phyloP scores from a whole-genome alignment of 2,329 filamentous ascomycete species.

The Calonectria pseudoreteaudii region DNA sequence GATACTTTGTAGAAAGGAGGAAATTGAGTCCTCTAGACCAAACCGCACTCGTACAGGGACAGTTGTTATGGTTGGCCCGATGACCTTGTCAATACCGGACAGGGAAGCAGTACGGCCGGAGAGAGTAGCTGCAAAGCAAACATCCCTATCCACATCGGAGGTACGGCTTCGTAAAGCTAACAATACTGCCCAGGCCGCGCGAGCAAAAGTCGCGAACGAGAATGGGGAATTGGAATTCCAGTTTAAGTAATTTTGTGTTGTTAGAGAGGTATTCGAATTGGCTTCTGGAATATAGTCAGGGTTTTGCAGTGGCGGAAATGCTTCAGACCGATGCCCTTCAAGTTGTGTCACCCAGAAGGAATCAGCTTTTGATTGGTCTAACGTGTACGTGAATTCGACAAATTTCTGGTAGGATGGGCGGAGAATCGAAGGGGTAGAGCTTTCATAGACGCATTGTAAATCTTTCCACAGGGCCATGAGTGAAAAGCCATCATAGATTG shows the following conservation, averaged over 20 bases:
- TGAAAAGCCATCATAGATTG: not conserved
- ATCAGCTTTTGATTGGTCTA: not conserved
- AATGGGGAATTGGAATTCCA: not conserved
- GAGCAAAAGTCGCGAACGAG: not conserved
- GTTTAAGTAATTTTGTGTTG: too few species aligned
- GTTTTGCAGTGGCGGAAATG: not conserved
- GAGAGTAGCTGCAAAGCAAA: not conserved
- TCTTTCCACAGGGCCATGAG: not conserved
- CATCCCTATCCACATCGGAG: not conserved
- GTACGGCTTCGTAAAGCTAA: not conserved
- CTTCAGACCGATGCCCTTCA: not conserved
- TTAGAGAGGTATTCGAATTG: not conserved
- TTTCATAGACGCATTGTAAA: not conserved
- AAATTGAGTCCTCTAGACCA: not conserved
- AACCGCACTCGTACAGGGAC: not conserved
- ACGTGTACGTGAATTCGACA: not conserved
- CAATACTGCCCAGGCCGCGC: not conserved
- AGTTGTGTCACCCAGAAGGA: not conserved
- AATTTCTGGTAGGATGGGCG: not conserved
- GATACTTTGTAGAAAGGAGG: not conserved
- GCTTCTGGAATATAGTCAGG: not conserved
- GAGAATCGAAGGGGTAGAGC: not conserved
- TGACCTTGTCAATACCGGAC: not conserved
- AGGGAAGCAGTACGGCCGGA: not conserved
- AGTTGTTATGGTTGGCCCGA: not conserved